Base-by-base conservation (phyloP, 2,329 filamentous ascomycete genomes). In the Dichotomopilus funicola region DNA sequence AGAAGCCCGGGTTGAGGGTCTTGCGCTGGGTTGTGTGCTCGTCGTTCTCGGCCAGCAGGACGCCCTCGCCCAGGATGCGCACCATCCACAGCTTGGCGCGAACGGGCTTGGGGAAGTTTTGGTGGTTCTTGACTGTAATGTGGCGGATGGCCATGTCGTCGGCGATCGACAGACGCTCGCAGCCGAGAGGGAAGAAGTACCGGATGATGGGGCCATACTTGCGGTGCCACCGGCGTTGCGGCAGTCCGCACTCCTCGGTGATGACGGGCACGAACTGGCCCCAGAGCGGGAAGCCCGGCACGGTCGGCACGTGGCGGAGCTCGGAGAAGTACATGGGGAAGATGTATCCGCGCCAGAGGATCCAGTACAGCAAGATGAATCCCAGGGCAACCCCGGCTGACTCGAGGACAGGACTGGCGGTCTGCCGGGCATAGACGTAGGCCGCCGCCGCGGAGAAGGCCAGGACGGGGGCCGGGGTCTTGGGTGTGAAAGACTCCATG, bases 141-240 rank as follows among this genome's bases (percentile, higher is more conserved):
- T 75, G 71, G 61, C 72, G 71, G 46, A 76, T 68, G 12, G 71
- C 71, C 49, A 72, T 71, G 53, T 76, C 72, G 47, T 74, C 72
- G 56, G 73, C 72, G 45, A 76, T 63, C 3, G 73, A 72, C 7
- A 76, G 67, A 41, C 73, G 68, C 62, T 75, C 73, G 31, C 69
- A 66, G 49, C 73, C 74, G 40, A 75, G 72, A 31, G 73, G 74
- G 55, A 75, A 75, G 67, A 73, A 75, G 58, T 75, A 76, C 53
- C 74, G 68, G 51, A 75, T 69, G 46, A 75, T 73, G 35, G 70
- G 67, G 12, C 73, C 73, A 47, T 73, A 66, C 31, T 70, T 49
- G 40, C 68, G 57, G 61, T 75, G 73, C 73, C 74, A 76, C 56
- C 65, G 56, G 44, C 73, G 69, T 55, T 75, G 72, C 12, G 71